Conservation (phyloP, 2,329 filamentous ascomycete genomes). For the Colletotrichum simmondsii region DNA sequence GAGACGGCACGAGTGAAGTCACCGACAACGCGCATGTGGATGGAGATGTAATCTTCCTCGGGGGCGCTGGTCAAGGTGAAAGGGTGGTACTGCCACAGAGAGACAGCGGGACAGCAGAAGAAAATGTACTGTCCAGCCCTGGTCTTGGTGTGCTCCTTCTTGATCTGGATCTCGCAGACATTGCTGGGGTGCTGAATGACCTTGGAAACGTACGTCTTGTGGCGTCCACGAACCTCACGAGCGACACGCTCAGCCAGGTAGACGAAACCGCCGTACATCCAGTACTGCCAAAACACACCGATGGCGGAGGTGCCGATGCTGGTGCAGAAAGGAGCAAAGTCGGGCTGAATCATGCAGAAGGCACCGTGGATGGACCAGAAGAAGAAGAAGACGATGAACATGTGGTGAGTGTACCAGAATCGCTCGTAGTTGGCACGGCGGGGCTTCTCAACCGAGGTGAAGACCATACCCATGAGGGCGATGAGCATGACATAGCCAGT, state of each 20-base stretch:
- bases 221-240: slow-evolving; percentile 80
- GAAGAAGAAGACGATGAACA: slow-evolving; percentile 89
- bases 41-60: slow-evolving; percentile 90
- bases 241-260: slow-evolving; percentile 85
- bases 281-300: slow-evolving; percentile 90
- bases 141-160: slow-evolving; percentile 87
- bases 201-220: slow-evolving; percentile 89
- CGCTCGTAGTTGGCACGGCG: slow-evolving; percentile 86
- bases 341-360: slow-evolving; percentile 91
- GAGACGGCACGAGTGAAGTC: slow-evolving; percentile 82
- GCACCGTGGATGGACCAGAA: slow-evolving; percentile 92
- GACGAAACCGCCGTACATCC: slow-evolving; percentile 84
- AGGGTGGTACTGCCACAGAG: slow-evolving; percentile 89
- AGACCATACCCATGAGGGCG: slow-evolving; percentile 80
- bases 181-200: slow-evolving; percentile 91
- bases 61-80: slow-evolving; percentile 89
- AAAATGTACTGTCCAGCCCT: slow-evolving; percentile 89
- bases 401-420: slow-evolving; percentile 92
- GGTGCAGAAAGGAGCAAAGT: slow-evolving; percentile 81
- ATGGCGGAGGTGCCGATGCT: slow-evolving; percentile 72
- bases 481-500: slow-evolving; percentile 87
- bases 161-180: slow-evolving; percentile 91
- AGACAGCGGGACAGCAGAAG: slow-evolving; percentile 86
- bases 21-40: slow-evolving; percentile 85
- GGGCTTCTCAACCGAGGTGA: slow-evolving; percentile 81